Evolutionary conservation across 225 moss, liverwort and hornwort species (phyloP).

Genomic region (Physcomitrellopsis africana): DNA sequence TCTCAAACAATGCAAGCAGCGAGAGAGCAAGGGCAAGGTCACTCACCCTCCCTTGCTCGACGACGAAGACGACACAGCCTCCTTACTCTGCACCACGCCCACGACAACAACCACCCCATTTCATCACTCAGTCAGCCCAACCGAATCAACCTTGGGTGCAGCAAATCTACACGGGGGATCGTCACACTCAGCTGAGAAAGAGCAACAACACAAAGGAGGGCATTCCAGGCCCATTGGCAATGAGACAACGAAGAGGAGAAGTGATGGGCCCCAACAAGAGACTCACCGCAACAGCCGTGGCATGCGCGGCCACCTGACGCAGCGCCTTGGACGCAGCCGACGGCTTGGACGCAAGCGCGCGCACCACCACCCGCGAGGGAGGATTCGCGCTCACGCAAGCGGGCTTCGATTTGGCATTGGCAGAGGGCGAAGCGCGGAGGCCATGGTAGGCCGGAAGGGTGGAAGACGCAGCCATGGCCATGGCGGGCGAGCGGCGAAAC

Average conservation of each 20-base stretch:
- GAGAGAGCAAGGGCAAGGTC: background rate
- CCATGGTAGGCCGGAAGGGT: slow-evolving; percentile 26
- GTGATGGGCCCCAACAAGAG: background rate
- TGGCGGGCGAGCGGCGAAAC: background rate
- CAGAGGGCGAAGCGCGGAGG: background rate
- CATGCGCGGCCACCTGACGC: slow-evolving; percentile 40
- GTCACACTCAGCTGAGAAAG: background rate
- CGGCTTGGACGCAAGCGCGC: slow-evolving; percentile 8
- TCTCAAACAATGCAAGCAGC: background rate
- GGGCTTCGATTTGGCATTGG: background rate
- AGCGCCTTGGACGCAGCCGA: slow-evolving; percentile 3
- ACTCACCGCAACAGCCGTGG: slow-evolving; percentile 37
- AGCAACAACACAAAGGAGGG: too few species aligned
- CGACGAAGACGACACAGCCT: slow-evolving; percentile 31
- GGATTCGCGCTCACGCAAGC: background rate
- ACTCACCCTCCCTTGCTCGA: slow-evolving; percentile 54
- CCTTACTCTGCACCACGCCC: slow-evolving; percentile 47
- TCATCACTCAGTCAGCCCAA: background rate
- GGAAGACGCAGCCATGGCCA: slow-evolving; percentile 46
- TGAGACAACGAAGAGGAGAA: background rate
- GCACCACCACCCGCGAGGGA: background rate
- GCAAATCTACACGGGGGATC: background rate
- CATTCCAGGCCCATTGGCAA: background rate
- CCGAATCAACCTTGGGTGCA: background rate
- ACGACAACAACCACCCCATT: background rate